A percentile compares a stretch with the other conserved stretches of the same genome.
These are phyloP conservation scores for Sporothrix curviconia DNA, from an alignment of 2,329 filamentous ascomycete species.

Conservation along the genomic window DNA sequence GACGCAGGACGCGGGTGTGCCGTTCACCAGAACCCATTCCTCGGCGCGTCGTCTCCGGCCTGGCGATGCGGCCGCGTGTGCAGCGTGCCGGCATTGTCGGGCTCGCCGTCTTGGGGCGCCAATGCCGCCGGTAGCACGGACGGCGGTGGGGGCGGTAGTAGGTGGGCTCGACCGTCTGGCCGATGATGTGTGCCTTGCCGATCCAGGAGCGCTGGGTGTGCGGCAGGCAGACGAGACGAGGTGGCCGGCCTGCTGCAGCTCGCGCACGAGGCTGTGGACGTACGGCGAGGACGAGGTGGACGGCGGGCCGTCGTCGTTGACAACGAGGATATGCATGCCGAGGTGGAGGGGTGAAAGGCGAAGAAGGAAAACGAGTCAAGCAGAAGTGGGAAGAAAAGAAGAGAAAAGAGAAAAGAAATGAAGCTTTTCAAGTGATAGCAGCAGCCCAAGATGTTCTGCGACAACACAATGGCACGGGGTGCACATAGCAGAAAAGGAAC, in stretches of 20 bases:
- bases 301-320: slow-evolving; percentile 77
- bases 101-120: slow-evolving; percentile 34
- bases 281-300: slow-evolving; percentile 74
- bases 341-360: not conserved
- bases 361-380: not conserved
- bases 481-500: too few relatives aligned
- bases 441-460: too few relatives aligned
- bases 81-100: slow-evolving; percentile 54
- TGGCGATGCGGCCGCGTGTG: slow-evolving; percentile 46
- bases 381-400: not conserved
- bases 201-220: slow-evolving; percentile 96
- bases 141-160: slow-evolving; percentile 63
- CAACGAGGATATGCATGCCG: slow-evolving; percentile 57
- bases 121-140: slow-evolving; percentile 30
- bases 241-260: slow-evolving; percentile 69
- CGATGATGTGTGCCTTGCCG: slow-evolving; percentile 94
- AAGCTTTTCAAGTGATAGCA: too few relatives aligned
- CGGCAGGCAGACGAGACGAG: slow-evolving; percentile 87
- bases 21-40: slow-evolving; percentile 77
- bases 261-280: slow-evolving; percentile 65
- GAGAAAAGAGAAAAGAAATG: not conserved
- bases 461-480: too few relatives aligned
- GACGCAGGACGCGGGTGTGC: slow-evolving; percentile 72
- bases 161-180: slow-evolving; percentile 72
- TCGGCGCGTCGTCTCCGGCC: slow-evolving; percentile 30